Percentiles rank a stretch among this genome's conserved stretches.
phyloP scores from a whole-genome alignment of 495 filamentous ascomycete species.

The Articulospora tetracladia region DNA sequence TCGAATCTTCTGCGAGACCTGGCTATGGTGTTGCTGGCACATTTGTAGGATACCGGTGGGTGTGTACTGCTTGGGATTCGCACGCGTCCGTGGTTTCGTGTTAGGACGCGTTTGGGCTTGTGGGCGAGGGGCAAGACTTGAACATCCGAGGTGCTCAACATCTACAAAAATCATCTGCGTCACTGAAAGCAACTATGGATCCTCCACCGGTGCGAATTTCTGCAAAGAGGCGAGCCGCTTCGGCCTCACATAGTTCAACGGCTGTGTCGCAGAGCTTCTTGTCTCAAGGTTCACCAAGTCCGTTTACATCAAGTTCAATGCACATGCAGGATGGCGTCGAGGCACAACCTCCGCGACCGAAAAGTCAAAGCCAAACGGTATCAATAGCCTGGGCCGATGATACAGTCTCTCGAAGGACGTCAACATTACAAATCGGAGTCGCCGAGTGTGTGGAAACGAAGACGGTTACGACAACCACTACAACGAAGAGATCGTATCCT shows the following conservation, averaged over 20 bases:
- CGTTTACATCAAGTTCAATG: slow-evolving; percentile 19
- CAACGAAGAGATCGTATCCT: slow-evolving; percentile 84
- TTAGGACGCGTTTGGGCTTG: slow-evolving; percentile 20
- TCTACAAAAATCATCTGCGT: background rate
- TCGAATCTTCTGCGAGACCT: background rate
- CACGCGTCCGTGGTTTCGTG: slow-evolving; percentile 23
- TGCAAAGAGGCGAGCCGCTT: slow-evolving; percentile 9
- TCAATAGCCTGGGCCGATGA: slow-evolving; percentile 23
- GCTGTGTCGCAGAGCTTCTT: slow-evolving; percentile 4
- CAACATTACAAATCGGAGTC: slow-evolving; percentile 42
- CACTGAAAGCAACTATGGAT: slow-evolving; percentile 17
- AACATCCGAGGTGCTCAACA: background rate
- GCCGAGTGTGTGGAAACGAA: slow-evolving; percentile 57
- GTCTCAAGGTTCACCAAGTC: slow-evolving; percentile 22
- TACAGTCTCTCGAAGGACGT: slow-evolving; percentile 10
- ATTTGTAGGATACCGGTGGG: slow-evolving; percentile 16
- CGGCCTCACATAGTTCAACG: slow-evolving; percentile 1
- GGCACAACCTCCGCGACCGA: slow-evolving; percentile 6
- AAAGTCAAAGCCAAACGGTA: slow-evolving; percentile 16
- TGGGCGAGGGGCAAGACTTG: slow-evolving; percentile 11
- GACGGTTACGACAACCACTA: slow-evolving; percentile 88
- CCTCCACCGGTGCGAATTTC: slow-evolving; percentile 11
- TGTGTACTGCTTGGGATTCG: slow-evolving; percentile 10
- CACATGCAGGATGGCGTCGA: slow-evolving; percentile 11
- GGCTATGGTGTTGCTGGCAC: slow-evolving; percentile 20